Base-by-base conservation (phyloP, 371 early-diverging fungal species). In the Cladochytrium tenue region DNA sequence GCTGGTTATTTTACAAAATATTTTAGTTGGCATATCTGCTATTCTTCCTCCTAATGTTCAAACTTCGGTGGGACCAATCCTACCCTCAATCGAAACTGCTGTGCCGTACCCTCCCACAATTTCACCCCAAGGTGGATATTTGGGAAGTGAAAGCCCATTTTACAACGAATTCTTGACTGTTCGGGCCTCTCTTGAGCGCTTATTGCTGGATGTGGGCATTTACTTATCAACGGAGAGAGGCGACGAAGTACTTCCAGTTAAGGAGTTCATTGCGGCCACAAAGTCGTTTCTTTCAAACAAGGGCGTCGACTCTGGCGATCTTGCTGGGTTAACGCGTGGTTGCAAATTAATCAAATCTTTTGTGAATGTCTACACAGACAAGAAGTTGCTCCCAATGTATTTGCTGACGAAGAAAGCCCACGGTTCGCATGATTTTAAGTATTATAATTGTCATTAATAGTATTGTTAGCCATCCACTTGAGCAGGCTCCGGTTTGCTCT, bases 211-310 rank as follows among this genome's bases (percentile, higher is more conserved):
- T 1, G 31, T 60, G 1, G 58, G 58, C 27, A 27, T 26, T n/a
- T 59, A 35, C 32, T 62, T 74, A 32, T 61, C 35, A n/a, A 25
- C 23, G 2, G 31, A 50, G 34, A 77, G 88, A 7, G 90, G 90
- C 60, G 91, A 93, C 66, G 92, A 93, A 69, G 84, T 91, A 0
- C 90, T 88, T 66, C 88, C 87, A 57, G 76, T 91, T 66, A 91
- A 90, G 68, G 75, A 84, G 20, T 63, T 90, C 34, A 76, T 91
- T 53, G 85, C 89, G 66, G 80, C 88, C 28, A 70, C 83, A 1
- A 78, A 83, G 23, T 64, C 79, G 0, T 88, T 75, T 63, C 67
- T 92, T 43, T 81, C 88, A 23, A 83, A 89, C 70, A 83, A 88
- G 20, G 93, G 93, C 34, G 74, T 84, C 2, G 88, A 89, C 50